Evolutionary conservation across 805 yeast genomes (phyloP).

Genomic region (Jamesozyma jinghongensis): DNA sequence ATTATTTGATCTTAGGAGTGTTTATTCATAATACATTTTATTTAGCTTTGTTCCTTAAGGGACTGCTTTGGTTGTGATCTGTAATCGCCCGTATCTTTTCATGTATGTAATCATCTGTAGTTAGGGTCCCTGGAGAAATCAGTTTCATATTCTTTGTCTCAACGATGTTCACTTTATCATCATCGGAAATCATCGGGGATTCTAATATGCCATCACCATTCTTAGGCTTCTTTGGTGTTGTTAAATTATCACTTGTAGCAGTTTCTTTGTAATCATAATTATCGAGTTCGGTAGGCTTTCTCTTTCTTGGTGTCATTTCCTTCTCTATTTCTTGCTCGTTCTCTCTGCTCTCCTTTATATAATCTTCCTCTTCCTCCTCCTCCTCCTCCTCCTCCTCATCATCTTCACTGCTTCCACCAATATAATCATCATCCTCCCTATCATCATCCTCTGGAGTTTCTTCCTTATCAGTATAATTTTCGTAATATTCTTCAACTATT

Average conservation of each 20-base stretch:
- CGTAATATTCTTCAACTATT: constrained; percentile 8
- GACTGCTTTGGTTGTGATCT: constrained; percentile 9
- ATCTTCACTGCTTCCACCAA: constrained; percentile 17
- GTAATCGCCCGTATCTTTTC: constrained; percentile 12
- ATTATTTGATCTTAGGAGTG: too few relatives aligned
- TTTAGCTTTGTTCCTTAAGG: constrained; percentile 11
- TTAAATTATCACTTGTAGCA: constrained; percentile 4
- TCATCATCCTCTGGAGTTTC: neutral
- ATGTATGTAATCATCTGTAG: neutral
- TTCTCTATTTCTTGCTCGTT: constrained; percentile 22
- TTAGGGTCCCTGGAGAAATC: neutral
- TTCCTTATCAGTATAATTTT: neutral
- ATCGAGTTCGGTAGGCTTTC: constrained; percentile 25
- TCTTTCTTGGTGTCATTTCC: constrained; percentile 16
- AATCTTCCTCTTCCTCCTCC: constrained; percentile 9
- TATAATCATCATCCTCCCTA: constrained; percentile 6
- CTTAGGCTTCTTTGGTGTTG: constrained; percentile 22
- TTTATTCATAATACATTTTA: constrained; percentile 1
- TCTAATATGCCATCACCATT: constrained; percentile 6
- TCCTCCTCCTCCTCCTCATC: constrained; percentile 17
- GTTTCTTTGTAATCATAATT: constrained; percentile 18
- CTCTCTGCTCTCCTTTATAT: constrained; percentile 20
- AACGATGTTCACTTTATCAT: neutral
- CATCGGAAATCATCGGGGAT: constrained; percentile 6
- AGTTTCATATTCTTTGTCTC: neutral